Base-by-base conservation (phyloP, 2,329 filamentous ascomycete species). In the Calonectria pauciramosa region DNA sequence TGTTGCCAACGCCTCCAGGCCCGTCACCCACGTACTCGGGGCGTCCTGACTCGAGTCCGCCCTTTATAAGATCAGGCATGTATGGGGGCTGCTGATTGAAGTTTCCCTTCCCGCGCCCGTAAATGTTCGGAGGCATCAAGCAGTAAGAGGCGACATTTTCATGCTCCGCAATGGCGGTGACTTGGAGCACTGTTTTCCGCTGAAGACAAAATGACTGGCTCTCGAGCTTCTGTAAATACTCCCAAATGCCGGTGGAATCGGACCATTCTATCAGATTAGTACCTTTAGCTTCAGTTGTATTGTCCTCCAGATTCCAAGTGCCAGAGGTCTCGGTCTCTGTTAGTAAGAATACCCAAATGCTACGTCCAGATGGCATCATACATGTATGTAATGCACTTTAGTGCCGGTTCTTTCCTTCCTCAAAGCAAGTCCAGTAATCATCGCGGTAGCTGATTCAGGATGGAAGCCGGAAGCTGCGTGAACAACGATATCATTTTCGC, bases 391-490 rank as follows among this genome's bases (percentile, higher is more conserved):
- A 26, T 74, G 64, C 30, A 72, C 72, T 18, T 34, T 23, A 10
- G 30, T 28, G 3, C 30, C 49, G 9, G 23, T 59, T 30, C 18
- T 20, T 16, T 32, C 26, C 32, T 38, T 68, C 32, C 72, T 66
- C 44, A n/a, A 13, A 5, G 44, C 72, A 6, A 74, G 59, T 2
- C 69, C 72, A 7, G 30, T 11, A 6, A 72, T 51, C 23, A 74
- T 41, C 8, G 65, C 56, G 16, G 47, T 14, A 13, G 72, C 72
- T 10, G 69, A 71, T 38, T 14, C 54, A 9, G 68, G 38, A 44
- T 74, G 72, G 16, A 72, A 72, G 8, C 72, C 69, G 4, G 68
- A 72, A 8, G 72, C 72, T n/a, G 69, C 56, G 34, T 75, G 69
- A 9, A 75, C 66, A 5, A 72, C 72, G 16, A 72, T 41, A 10